Conservation (phyloP, 2,329 filamentous ascomycete species). For the Talaromyces atroroseus region DNA sequence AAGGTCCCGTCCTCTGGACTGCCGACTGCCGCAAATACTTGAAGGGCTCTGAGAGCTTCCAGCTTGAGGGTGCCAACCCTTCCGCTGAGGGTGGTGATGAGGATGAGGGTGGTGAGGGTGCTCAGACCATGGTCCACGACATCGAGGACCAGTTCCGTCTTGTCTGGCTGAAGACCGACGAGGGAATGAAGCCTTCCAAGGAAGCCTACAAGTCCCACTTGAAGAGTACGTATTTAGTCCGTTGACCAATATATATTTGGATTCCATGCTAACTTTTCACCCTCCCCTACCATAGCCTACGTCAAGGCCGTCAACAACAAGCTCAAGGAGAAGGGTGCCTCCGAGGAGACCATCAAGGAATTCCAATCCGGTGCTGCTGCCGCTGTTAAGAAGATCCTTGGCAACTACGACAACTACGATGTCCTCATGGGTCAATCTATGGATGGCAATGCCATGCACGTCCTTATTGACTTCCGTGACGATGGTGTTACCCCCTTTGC, state of each 20-base stretch:
- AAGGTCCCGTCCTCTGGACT: slow-evolving; percentile 80
- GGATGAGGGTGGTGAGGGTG: slow-evolving; percentile 61
- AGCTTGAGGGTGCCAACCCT: slow-evolving; percentile 76
- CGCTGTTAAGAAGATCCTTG: slow-evolving; percentile 77
- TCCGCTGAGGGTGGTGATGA: slow-evolving; percentile 80
- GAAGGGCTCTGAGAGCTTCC: slow-evolving; percentile 60
- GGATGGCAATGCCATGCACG: slow-evolving; percentile 89
- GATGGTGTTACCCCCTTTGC: slow-evolving; percentile 88
- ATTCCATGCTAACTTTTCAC: slow-evolving; percentile 5
- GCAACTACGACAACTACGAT: slow-evolving; percentile 95
- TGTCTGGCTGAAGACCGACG: slow-evolving; percentile 49
- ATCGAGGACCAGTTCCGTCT: slow-evolving; percentile 90
- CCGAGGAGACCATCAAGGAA: slow-evolving; percentile 62
- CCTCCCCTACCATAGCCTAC: slow-evolving; percentile 56
- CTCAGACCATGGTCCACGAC: slow-evolving; percentile 70
- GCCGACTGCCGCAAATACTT: slow-evolving; percentile 87
- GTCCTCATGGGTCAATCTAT: slow-evolving; percentile 89
- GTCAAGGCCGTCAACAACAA: slow-evolving; percentile 79
- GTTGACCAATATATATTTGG: neutral
- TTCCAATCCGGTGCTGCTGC: slow-evolving; percentile 72
- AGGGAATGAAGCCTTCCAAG: slow-evolving; percentile 58
- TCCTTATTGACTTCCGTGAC: slow-evolving; percentile 96
- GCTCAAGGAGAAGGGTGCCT: slow-evolving; percentile 58
- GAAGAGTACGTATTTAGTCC: slow-evolving; percentile 59
- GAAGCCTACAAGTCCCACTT: slow-evolving; percentile 76